Percentiles rank a stretch among this genome's conserved stretches.
phyloP scores from a whole-genome alignment of 768 basidiomycete species.

The Collybiopsis luxurians region DNA sequence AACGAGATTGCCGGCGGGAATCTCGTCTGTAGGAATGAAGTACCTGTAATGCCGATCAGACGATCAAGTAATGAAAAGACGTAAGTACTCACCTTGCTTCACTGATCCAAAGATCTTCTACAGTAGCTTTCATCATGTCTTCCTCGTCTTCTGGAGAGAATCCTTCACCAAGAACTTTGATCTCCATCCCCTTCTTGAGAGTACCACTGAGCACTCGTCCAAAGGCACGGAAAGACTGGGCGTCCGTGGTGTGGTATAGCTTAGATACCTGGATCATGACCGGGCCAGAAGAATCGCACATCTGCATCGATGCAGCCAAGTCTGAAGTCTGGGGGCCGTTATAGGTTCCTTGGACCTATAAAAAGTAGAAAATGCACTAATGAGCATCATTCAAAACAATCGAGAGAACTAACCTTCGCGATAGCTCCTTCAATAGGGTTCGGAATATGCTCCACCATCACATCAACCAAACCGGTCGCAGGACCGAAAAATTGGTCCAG shows the following conservation, averaged over 20 bases:
- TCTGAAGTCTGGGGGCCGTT: conserved; percentile 85
- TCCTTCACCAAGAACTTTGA: conserved; percentile 97
- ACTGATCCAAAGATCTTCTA: conserved; percentile 89
- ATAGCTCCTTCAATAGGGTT: conserved; percentile 63
- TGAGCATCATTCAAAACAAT: neutral
- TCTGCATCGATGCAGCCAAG: conserved; percentile 74
- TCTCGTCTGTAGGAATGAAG: conserved; percentile 84
- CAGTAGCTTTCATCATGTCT: conserved; percentile 84
- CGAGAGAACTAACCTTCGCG: conserved; percentile 49
- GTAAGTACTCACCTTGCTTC: conserved; percentile 70
- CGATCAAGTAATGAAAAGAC: conserved; percentile 1
- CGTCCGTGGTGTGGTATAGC: conserved; percentile 95
- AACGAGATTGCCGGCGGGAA: conserved; percentile 89
- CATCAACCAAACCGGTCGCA: conserved; percentile 85
- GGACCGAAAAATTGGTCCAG: conserved; percentile 96
- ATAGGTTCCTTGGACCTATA: conserved; percentile 79
- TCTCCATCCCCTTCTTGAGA: conserved; percentile 71
- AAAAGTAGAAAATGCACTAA: conserved; percentile 8
- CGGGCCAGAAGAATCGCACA: conserved; percentile 81
- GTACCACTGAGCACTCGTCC: conserved; percentile 95
- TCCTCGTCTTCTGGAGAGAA: conserved; percentile 99
- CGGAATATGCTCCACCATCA: conserved; percentile 89
- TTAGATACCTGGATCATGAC: conserved; percentile 93
- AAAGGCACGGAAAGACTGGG: conserved; percentile 94
- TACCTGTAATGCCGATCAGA: conserved; percentile 52